phyloP scores from a whole-genome alignment of 1,284 basidiomycete genomes.

The Pascua sp. region DNA sequence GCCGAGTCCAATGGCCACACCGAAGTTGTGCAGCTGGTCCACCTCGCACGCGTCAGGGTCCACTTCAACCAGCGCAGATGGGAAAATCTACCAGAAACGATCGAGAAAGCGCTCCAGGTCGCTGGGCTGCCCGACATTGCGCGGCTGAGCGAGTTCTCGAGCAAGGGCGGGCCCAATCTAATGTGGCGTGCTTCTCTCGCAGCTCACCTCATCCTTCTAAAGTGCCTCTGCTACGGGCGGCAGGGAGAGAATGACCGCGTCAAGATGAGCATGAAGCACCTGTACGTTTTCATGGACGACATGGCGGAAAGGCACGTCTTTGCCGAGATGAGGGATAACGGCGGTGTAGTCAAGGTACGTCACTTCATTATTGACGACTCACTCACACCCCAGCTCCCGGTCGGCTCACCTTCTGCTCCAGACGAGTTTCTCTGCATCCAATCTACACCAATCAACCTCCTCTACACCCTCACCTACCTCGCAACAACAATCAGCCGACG shows the following conservation, averaged over 20 bases:
- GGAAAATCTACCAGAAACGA: conserved; percentile 24
- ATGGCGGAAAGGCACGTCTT: conserved; percentile 21
- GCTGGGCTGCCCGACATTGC: too few relatives aligned
- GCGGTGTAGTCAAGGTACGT: conserved; percentile 31
- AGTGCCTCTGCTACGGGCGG: conserved; percentile 32
- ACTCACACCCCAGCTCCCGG: conserved; percentile 8
- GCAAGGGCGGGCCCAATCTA: too few relatives aligned
- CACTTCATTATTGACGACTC: background rate
- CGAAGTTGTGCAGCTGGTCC: conserved; percentile 24
- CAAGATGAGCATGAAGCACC: conserved; percentile 21
- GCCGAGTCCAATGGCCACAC: conserved; percentile 19
- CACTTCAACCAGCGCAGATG: conserved; percentile 34
- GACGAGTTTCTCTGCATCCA: conserved; percentile 26
- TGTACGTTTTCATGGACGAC: conserved; percentile 35
- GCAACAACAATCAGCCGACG: conserved; percentile 28
- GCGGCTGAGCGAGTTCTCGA: too few relatives aligned
- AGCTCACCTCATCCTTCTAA: too few relatives aligned
- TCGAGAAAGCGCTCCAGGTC: conserved; percentile 12
- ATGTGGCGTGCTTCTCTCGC: too few relatives aligned
- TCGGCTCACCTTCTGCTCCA: background rate
- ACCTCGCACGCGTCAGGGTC: conserved; percentile 23
- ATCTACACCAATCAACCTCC: conserved; percentile 35
- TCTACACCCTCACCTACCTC: conserved; percentile 33
- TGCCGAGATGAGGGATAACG: conserved; percentile 15
- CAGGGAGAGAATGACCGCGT: conserved; percentile 25